These are phyloP conservation scores for Aphanomyces astaci DNA, from an alignment of 352 stramenopile species.

Conservation along the genomic window DNA sequence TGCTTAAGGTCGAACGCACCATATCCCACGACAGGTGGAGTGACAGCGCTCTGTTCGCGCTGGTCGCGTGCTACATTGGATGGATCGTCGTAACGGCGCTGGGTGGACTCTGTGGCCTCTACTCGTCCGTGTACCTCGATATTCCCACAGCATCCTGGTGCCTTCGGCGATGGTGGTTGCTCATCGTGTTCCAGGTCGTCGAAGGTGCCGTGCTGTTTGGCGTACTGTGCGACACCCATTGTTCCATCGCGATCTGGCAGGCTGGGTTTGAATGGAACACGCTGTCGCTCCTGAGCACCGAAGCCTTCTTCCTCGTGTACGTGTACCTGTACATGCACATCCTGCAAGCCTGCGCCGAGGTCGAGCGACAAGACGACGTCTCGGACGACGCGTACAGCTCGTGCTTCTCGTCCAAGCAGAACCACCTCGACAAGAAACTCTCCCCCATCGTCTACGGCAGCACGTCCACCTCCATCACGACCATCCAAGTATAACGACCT, in stretches of 20 bases:
- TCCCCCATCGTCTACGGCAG: neutral
- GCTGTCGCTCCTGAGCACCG: neutral
- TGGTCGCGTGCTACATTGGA: slow-evolving; percentile 18
- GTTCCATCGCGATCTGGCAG: neutral
- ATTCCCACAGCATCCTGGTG: slow-evolving; percentile 3
- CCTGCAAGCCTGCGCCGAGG: neutral
- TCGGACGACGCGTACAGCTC: neutral
- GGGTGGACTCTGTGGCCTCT: slow-evolving; percentile 13
- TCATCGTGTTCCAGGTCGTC: slow-evolving; percentile 16
- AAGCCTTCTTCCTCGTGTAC: slow-evolving; percentile 16
- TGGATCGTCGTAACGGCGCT: slow-evolving; percentile 19
- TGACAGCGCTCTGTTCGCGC: neutral
- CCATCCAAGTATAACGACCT: neutral
- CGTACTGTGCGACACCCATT: neutral
- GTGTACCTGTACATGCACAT: slow-evolving; percentile 19
- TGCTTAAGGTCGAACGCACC: neutral
- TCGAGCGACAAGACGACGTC: neutral
- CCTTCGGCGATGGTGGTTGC: slow-evolving; percentile 8
- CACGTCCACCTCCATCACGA: neutral
- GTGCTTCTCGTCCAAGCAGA: neutral
- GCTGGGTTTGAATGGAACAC: slow-evolving; percentile 8
- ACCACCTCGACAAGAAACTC: neutral
- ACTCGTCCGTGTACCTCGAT: slow-evolving; percentile 17
- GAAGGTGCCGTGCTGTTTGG: slow-evolving; percentile 17
- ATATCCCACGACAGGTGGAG: neutral